phyloP scores from a whole-genome alignment of 805 yeast species.

The Kazachstania kunashirensis region DNA sequence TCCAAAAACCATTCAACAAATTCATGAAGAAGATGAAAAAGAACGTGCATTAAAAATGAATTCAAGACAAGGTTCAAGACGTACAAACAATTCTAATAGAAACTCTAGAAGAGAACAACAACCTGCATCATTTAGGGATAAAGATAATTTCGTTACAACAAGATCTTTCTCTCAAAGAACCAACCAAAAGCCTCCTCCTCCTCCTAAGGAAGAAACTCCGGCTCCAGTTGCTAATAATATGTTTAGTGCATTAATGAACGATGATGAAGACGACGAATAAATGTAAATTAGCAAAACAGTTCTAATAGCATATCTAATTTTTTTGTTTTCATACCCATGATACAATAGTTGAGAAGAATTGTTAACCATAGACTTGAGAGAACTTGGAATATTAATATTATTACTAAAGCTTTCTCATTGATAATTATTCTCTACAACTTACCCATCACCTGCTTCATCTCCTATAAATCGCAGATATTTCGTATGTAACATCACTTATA shows the following conservation, averaged over 20 bases:
- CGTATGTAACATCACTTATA: not conserved
- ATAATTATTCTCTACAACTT: too few species aligned
- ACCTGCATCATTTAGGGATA: constrained; percentile 12
- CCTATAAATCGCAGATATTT: too few species aligned
- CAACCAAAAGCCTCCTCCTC: constrained; percentile 16
- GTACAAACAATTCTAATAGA: constrained; percentile 23
- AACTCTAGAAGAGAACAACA: constrained; percentile 5
- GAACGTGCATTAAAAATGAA: constrained; percentile 39
- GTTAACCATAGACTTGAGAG: too few species aligned
- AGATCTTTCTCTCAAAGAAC: constrained; percentile 26
- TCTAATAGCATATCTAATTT: too few species aligned
- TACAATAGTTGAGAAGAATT: too few species aligned
- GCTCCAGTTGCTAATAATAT: constrained; percentile 23
- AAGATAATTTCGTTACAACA: constrained; percentile 25
- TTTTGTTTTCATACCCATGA: too few species aligned
- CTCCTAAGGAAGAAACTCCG: constrained; percentile 19
- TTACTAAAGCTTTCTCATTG: too few species aligned
- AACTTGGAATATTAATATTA: too few species aligned
- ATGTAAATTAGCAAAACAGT: not conserved
- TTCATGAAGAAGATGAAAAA: constrained; percentile 75
- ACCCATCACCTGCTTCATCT: too few species aligned
- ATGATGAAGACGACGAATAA: constrained; percentile 19
- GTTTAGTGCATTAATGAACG: constrained; percentile 29
- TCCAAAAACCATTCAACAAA: constrained; percentile 86
- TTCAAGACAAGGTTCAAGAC: constrained; percentile 34